Percentiles rank a stretch among this genome's conserved stretches.
Evolutionary conservation across 106 monocot genomes (phyloP).

Genomic region (Platanthera zijinensis): DNA sequence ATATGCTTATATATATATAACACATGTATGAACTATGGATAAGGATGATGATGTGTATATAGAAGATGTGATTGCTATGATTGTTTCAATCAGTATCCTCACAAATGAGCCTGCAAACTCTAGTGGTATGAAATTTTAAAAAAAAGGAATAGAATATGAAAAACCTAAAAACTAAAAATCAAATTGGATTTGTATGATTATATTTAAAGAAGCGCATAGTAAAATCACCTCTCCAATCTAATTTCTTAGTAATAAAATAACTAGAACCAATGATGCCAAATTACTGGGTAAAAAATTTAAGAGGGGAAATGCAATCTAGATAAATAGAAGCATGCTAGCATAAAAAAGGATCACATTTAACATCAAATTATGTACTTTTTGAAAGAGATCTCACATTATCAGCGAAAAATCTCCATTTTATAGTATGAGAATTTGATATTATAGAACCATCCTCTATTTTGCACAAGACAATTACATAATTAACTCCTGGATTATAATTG

Average conservation of each 20-base stretch:
- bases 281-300: background rate
- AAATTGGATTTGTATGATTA: background rate
- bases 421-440: slow-evolving; percentile 73
- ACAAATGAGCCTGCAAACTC: background rate
- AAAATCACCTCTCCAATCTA: background rate
- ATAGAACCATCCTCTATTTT: slow-evolving; percentile 85
- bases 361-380: slow-evolving; percentile 35
- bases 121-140: background rate
- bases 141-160: background rate
- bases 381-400: slow-evolving; percentile 64
- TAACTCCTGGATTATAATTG: slow-evolving; percentile 31
- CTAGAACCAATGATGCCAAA: background rate
- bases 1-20: no score
- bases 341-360: background rate
- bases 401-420: slow-evolving; percentile 88
- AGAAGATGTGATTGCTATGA: no score
- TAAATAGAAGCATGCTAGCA: background rate
- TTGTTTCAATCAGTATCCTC: background rate
- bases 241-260: background rate
- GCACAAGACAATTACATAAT: slow-evolving; percentile 34
- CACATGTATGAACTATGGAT: no score
- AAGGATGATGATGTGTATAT: no score
- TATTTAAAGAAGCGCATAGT: background rate
- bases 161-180: background rate
- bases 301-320: background rate